Evolutionary conservation across 1,284 basidiomycete species (phyloP).

Genomic region (Ustanciosporium gigantosporum): DNA sequence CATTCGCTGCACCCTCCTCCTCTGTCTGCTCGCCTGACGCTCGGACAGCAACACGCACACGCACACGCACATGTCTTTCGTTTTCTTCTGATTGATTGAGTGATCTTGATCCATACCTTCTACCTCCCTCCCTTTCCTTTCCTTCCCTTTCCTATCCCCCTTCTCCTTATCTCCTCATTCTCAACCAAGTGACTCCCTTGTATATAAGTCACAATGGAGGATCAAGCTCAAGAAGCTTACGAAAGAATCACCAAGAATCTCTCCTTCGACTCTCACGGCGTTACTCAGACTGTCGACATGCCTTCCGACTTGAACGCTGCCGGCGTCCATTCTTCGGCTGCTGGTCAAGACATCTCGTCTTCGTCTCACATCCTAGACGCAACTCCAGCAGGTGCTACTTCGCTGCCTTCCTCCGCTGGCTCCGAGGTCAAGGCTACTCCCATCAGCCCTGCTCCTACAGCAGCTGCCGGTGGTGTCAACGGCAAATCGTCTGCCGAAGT

Average conservation of each 20-base stretch:
- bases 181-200: no score
- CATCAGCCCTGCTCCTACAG: neutral
- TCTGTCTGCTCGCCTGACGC: no score
- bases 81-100: no score
- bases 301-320: slow-evolving; percentile 7
- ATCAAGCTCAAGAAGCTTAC: slow-evolving; percentile 66
- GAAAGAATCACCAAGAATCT: slow-evolving; percentile 61
- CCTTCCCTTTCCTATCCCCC: no score
- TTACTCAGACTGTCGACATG: slow-evolving; percentile 28
- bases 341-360: slow-evolving; percentile 5
- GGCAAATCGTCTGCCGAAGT: slow-evolving; percentile 6
- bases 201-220: no score
- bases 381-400: slow-evolving; percentile 5
- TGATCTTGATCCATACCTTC: no score
- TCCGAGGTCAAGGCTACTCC: slow-evolving; percentile 12
- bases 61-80: no score
- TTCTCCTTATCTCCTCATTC: no score
- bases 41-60: no score
- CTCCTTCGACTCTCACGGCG: slow-evolving; percentile 28
- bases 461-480: neutral
- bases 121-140: no score
- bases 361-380: slow-evolving; percentile 8
- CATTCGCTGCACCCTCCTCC: no score
- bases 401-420: slow-evolving; percentile 4
- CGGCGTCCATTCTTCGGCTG: neutral